Base-by-base conservation (phyloP, 352 stramenopile species). In the Albugo laibachii region DNA sequence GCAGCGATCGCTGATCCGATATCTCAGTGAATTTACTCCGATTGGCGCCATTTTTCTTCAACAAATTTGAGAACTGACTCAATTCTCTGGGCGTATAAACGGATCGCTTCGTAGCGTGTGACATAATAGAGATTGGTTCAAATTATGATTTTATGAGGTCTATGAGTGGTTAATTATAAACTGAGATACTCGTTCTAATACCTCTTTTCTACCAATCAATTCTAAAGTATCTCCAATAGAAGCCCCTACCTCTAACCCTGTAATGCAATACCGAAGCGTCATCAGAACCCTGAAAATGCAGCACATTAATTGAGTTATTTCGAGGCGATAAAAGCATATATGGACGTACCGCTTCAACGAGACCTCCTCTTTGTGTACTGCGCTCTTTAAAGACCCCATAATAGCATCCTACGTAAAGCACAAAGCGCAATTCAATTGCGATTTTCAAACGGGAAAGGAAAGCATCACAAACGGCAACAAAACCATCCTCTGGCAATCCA, bases 251-350 rank as follows among this genome's bases (percentile, higher is more conserved):
- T 88, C 75, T 74, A 88, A 88, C 5, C 73, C 78, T 1, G 78
- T 92, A 19, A 86, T 36, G 47, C 83, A 87, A 58, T 92, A 92
- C 3, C 78, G 78, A 43, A 88, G 70, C 11, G 78, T 75, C 78
- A 92, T 92, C n/a, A 89, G 58, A 39, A 89, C 69, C 45, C 77
- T 89, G 24, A 24, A 56, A 8, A 43, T 3, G 8, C 3, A 24
- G 38, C 38, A 43, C 3, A 47, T 50, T 10, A 47, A 47, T 10
- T 19, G 14, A 16, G 10, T 20, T 8, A 24, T 19, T 46, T 8
- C 18, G 13, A 38, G 13, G 35, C 37, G 16, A n/a, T 12, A 42
- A 36, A 14, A 38, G 20, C 14, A 31, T 3, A 3, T 3, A 20
- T n/a, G 11, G 1, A 63, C 75, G 12, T 45, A 92, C 78, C 79